Evolutionary conservation across 768 basidiomycete species (phyloP).

Genomic region (Suillus lakei): DNA sequence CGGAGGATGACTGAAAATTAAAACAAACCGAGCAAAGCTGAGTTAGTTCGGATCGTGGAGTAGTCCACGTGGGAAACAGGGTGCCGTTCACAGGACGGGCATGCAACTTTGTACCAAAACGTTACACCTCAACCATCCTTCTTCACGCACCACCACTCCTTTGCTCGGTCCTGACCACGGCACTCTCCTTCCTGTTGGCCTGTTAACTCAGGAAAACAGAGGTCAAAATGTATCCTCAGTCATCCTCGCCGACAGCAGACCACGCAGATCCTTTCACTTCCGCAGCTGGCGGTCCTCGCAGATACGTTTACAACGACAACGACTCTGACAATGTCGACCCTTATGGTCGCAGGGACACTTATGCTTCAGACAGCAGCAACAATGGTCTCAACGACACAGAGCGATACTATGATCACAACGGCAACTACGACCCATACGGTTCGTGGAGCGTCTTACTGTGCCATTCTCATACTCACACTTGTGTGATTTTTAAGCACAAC

Average conservation of each 20-base stretch:
- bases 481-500: slow-evolving; percentile 55
- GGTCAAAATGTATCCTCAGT: slow-evolving; percentile 52
- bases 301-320: slow-evolving; percentile 70
- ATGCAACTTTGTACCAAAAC: slow-evolving; percentile 3
- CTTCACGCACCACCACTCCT: slow-evolving; percentile 15
- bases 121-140: slow-evolving; percentile 2
- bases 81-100: slow-evolving; percentile 18
- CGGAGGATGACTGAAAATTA: not conserved
- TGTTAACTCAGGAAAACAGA: slow-evolving; percentile 15
- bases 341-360: slow-evolving; percentile 69
- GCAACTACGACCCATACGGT: slow-evolving; percentile 71
- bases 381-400: slow-evolving; percentile 50
- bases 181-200: slow-evolving; percentile 18
- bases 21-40: slow-evolving; percentile 13
- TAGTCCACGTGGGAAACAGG: slow-evolving; percentile 29
- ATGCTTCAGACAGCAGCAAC: slow-evolving; percentile 72
- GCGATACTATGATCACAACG: slow-evolving; percentile 67
- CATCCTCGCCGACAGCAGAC: slow-evolving; percentile 63
- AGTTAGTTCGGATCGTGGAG: slow-evolving; percentile 23
- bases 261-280: slow-evolving; percentile 69
- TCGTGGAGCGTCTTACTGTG: slow-evolving; percentile 21
- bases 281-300: slow-evolving; percentile 40
- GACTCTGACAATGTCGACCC: slow-evolving; percentile 72
- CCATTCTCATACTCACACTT: slow-evolving; percentile 13
- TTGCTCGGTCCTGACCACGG: slow-evolving; percentile 20